Percentiles rank a stretch among this genome's conserved stretches.
Conservation (phyloP, 352 stramenopile genomes). For the Phytopythium chamaehyphon region DNA sequence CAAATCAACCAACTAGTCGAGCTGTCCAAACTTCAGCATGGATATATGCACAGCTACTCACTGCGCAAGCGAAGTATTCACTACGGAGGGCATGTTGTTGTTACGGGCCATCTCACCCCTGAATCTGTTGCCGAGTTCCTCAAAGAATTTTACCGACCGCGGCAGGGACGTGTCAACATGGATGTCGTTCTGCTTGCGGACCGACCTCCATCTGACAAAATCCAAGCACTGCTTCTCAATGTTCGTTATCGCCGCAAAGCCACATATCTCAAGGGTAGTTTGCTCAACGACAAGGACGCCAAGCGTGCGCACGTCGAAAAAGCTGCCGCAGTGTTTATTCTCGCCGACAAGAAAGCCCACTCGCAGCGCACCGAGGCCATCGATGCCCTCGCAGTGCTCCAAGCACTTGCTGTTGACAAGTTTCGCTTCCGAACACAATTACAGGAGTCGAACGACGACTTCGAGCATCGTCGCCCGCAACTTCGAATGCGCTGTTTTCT, state of each 20-base stretch:
- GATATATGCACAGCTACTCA: slow-evolving; percentile 52
- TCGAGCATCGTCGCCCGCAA: not conserved
- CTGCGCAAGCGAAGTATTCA: slow-evolving; percentile 28
- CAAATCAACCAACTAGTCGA: slow-evolving; percentile 51
- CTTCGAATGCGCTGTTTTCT: slow-evolving; percentile 38
- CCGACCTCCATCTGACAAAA: slow-evolving; percentile 22
- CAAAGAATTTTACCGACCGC: slow-evolving; percentile 53
- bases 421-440: slow-evolving; percentile 29
- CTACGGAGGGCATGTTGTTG: slow-evolving; percentile 47
- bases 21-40: slow-evolving; percentile 39
- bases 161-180: slow-evolving; percentile 57
- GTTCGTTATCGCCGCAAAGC: slow-evolving; percentile 39
- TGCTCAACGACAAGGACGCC: slow-evolving; percentile 48
- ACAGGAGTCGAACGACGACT: not conserved
- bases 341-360: slow-evolving; percentile 41
- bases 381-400: slow-evolving; percentile 49
- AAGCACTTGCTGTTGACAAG: slow-evolving; percentile 51
- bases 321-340: slow-evolving; percentile 52
- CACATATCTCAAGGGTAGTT: slow-evolving; percentile 52
- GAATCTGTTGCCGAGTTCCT: slow-evolving; percentile 50
- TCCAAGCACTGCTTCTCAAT: slow-evolving; percentile 38
- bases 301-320: slow-evolving; percentile 37
- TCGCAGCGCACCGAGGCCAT: slow-evolving; percentile 24
- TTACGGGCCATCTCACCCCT: slow-evolving; percentile 39
- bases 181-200: slow-evolving; percentile 50